phyloP scores from a whole-genome alignment of 116 monocot genomes.

The Iris pallida region DNA sequence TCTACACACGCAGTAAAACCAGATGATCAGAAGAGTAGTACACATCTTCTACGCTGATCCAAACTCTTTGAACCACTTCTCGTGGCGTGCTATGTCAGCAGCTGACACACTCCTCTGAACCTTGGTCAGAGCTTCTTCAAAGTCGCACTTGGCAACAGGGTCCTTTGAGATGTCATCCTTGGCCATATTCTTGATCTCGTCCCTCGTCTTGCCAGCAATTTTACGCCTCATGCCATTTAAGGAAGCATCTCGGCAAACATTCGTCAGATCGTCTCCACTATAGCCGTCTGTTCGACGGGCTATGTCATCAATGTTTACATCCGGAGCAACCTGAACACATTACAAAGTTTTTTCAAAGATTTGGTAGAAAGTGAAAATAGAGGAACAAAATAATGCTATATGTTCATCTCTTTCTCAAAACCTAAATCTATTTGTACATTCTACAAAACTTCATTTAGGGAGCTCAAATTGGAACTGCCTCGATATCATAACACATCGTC shows the following conservation, averaged over 20 bases:
- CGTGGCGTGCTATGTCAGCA: constrained; percentile 83
- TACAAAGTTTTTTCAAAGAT: background rate
- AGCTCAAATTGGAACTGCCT: too few relatives aligned
- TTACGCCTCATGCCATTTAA: constrained; percentile 91
- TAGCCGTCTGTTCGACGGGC: constrained; percentile 87
- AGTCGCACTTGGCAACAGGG: constrained; percentile 96
- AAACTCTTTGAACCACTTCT: constrained; percentile 95
- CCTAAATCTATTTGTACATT: too few relatives aligned
- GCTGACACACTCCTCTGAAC: constrained; percentile 92
- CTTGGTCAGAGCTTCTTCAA: constrained; percentile 83
- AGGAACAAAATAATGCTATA: too few relatives aligned
- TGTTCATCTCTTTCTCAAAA: too few relatives aligned
- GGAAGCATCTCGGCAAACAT: constrained; percentile 89
- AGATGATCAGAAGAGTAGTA: too few relatives aligned
- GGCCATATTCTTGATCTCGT: constrained; percentile 96
- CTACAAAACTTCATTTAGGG: too few relatives aligned
- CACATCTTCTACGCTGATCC: constrained; percentile 59
- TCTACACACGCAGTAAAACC: too few relatives aligned
- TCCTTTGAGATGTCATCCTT: constrained; percentile 97
- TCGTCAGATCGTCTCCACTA: constrained; percentile 95
- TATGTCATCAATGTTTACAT: constrained; percentile 86
- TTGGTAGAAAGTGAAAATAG: background rate
- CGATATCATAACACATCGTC: too few relatives aligned
- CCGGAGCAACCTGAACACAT: constrained; percentile 62
- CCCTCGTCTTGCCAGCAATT: constrained; percentile 93